Base-by-base conservation (phyloP, 148 eudicot genomes). In the Fagopyrum esculentum region DNA sequence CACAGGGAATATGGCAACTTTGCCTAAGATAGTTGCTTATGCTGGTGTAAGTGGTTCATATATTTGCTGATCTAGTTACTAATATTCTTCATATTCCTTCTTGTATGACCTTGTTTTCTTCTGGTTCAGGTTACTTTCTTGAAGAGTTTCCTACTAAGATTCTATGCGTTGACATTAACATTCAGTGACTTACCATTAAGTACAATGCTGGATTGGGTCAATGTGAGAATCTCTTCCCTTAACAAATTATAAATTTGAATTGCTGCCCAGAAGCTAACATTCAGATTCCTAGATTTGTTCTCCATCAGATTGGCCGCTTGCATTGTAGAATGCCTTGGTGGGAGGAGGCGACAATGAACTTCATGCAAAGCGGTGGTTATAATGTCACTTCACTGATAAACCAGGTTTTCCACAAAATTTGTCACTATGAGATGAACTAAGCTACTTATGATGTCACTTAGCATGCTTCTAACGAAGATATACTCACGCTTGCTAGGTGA, bases 331-430 rank as follows among this genome's bases (percentile, higher is more conserved):
- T 85, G 72, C 96, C 97, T 75, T 92, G 98, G 97, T 95, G 98
- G 98, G 92, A 82, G 73, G 97, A 95, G 79, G 88, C 93, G 72
- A 85, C 92, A 47, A 91, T 95, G 52, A 80, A 86, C 79, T 95
- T 95, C 80, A 95, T 95, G 97, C 85, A 55, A n/a, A 90, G 92
- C 73, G 98, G 98, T 15, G 97, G 96, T 50, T 95, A 95, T 74
- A 85, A 89, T 72, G 92, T 95, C 71, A 80, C 71, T 79, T 73
- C 89, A 48, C 81, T 81, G 69, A 95, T 95, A 72, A 80, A 78
- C 16, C 85, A 82, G 85, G 87, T 84, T 49, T 13, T 76, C 47
- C 72, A 30, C 12, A 49, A 49, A 49, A 7, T 12, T 49, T 49
- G 52, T 49, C 52, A 19, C 29, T 19, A 57, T 57, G 63, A 4